phyloP scores from a whole-genome alignment of 2,329 filamentous ascomycete genomes.

The Monosporascus sp. region DNA sequence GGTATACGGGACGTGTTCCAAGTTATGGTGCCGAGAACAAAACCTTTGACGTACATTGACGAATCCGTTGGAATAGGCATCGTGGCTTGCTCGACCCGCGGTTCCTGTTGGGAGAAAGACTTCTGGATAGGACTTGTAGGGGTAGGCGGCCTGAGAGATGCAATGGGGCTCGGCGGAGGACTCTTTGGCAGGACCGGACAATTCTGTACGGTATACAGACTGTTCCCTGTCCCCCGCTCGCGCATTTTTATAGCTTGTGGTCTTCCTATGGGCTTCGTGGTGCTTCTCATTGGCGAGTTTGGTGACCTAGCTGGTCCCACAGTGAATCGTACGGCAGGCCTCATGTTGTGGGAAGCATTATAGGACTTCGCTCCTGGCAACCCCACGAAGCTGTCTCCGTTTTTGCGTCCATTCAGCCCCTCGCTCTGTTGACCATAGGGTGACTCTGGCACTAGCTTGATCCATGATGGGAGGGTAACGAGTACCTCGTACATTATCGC shows the following conservation, averaged over 20 bases:
- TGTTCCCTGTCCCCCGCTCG: too few species aligned
- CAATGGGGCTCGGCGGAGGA: too few species aligned
- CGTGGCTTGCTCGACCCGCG: too few species aligned
- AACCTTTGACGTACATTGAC: background rate
- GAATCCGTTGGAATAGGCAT: background rate
- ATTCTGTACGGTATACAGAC: too few species aligned
- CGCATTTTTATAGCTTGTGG: too few species aligned
- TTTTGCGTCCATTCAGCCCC: slow-evolving; percentile 6
- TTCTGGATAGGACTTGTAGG: too few species aligned
- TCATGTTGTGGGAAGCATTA: slow-evolving; percentile 3
- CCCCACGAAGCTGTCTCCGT: slow-evolving; percentile 11
- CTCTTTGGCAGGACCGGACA: too few species aligned
- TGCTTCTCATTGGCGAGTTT: too few species aligned
- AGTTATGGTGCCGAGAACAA: background rate
- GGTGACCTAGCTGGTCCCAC: too few species aligned
- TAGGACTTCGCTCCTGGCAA: background rate
- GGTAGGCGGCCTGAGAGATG: too few species aligned
- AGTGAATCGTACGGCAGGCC: background rate
- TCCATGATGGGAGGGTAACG: slow-evolving; percentile 9
- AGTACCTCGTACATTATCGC: background rate
- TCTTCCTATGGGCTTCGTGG: too few species aligned
- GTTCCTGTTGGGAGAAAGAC: too few species aligned
- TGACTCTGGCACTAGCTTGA: slow-evolving; percentile 2
- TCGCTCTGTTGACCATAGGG: slow-evolving; percentile 3
- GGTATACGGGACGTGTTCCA: slow-evolving; percentile 2